Conservation (phyloP, 768 basidiomycete species). For the Favolaschia claudopus region DNA sequence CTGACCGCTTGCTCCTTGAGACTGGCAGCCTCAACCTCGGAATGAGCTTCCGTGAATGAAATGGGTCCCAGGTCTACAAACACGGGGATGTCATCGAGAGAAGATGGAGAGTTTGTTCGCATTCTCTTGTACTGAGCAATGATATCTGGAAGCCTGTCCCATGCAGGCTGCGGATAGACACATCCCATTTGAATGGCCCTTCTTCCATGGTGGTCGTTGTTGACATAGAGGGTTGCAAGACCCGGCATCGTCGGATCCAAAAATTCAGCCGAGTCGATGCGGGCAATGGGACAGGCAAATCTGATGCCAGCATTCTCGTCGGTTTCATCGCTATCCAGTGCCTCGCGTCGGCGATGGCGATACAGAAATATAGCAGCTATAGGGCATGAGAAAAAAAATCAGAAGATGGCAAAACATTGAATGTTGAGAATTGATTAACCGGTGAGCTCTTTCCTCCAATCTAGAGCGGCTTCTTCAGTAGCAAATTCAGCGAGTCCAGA, state of each 20-base stretch:
- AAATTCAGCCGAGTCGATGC: conserved; percentile 38
- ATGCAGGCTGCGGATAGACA: conserved; percentile 31
- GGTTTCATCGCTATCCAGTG: conserved; percentile 34
- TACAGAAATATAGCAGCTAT: conserved; percentile 54
- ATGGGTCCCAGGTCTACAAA: conserved; percentile 54
- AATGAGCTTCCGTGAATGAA: conserved; percentile 36
- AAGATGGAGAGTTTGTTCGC: conserved; percentile 6
- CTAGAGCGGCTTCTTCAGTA: conserved; percentile 59
- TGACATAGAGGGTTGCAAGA: conserved; percentile 33
- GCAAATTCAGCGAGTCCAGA: conserved; percentile 56
- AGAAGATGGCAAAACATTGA: neutral
- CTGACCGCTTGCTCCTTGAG: conserved; percentile 41
- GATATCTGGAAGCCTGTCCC: conserved; percentile 33
- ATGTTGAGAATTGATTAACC: conserved; percentile 44
- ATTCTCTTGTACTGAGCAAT: conserved; percentile 8
- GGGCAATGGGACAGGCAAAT: conserved; percentile 53
- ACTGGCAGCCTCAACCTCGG: conserved; percentile 17
- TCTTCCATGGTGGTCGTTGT: neutral
- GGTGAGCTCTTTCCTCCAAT: conserved; percentile 57
- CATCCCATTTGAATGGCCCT: conserved; percentile 2
- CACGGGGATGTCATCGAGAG: conserved; percentile 29
- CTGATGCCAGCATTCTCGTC: conserved; percentile 49
- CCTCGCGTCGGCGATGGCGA: conserved; percentile 50
- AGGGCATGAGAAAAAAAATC: neutral
- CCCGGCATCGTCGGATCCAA: conserved; percentile 32